phyloP scores from a whole-genome alignment of 2,329 filamentous ascomycete genomes.

The Sporothrix luriei region DNA sequence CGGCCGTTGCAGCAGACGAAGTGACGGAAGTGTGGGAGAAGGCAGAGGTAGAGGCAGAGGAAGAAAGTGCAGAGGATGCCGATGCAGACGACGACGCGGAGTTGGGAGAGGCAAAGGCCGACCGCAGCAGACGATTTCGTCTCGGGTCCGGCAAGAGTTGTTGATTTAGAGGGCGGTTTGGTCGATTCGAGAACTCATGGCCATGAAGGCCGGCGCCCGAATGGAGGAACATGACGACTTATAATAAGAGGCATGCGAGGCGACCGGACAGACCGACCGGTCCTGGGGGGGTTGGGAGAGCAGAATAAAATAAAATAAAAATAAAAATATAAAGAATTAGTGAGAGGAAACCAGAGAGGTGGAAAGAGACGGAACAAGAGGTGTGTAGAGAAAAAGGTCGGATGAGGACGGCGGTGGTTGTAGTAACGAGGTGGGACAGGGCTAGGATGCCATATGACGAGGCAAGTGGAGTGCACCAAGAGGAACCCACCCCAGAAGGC shows the following conservation, averaged over 20 bases:
- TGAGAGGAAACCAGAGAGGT: background rate
- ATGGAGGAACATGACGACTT: constrained; percentile 58
- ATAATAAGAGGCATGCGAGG: constrained; percentile 22
- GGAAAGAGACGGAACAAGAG: constrained; percentile 23
- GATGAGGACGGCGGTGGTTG: constrained; percentile 2
- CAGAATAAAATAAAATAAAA: constrained; percentile 12
- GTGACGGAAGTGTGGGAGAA: background rate
- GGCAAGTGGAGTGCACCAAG: constrained; percentile 27
- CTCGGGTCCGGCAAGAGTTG: constrained; percentile 41
- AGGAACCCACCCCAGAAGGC: constrained; percentile 13
- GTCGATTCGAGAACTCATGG: constrained; percentile 57
- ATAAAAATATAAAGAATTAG: background rate
- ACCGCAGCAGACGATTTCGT: constrained; percentile 49
- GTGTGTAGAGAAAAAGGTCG: background rate
- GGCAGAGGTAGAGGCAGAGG: constrained; percentile 25
- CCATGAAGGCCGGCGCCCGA: constrained; percentile 62
- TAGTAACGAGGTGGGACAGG: constrained; percentile 17
- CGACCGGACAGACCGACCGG: constrained; percentile 29
- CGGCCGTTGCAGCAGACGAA: constrained; percentile 28
- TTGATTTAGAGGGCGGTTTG: constrained; percentile 38
- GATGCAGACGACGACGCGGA: constrained; percentile 18
- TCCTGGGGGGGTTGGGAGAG: constrained; percentile 11
- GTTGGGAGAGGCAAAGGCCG: constrained; percentile 44
- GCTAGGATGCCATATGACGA: constrained; percentile 28
- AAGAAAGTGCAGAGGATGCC: constrained; percentile 26